Evolutionary conservation across 1,284 basidiomycete species (phyloP), one percentile per base, ranked within the genome.

Genomic region (Anthracocystis panici-leucophaei): DNA sequence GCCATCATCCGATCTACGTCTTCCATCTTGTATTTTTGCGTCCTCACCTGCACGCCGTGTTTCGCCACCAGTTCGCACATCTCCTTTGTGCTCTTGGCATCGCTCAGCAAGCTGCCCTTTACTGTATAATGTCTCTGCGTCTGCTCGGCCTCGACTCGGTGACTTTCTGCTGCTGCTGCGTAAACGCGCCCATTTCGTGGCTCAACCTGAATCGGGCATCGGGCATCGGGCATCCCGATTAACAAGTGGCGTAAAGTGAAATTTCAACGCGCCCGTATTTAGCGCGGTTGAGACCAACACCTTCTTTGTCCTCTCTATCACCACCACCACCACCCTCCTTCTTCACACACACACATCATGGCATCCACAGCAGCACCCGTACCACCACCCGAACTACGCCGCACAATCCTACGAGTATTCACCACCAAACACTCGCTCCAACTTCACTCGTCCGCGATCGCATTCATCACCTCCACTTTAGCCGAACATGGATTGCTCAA

Each of bases 361-460:
- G 4, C 44, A 52, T 45, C 5, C 3, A 58, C 49, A 45, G 16
- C 55, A 2, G 11, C 44, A 25, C 25, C 41, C 12, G 35, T 11
- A 27, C 61, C 69, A 29, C 77, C 82, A 16, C 70, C 81, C 40
- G 79, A 76, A 20, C 71, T 84, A 44, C 80, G 82, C n/a, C 66
- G 76, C 18, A 42, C 56, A 3, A 78, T 84, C 53, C 57, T 84
- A 35, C 77, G 77, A 27, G 69, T 79, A 7, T 84, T 84, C 52
- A 83, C 82, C 21, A 71, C 68, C 49, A 83, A 84, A 59, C 75
- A 82, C 65, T 77, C 77, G 31, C 67, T 84, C 16, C 81, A 83
- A 57, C 71, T 84, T n/a, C 80, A 83, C 45, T 73, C 82, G 5
- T 82, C 80, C 20, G 81, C 83, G 10, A 72, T 84, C 48, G 44